A percentile compares a stretch with the other conserved stretches of the same genome.
These are phyloP conservation scores for Heliamphora exappendiculata DNA, from an alignment of 148 eudicot species.

Conservation along the genomic window DNA sequence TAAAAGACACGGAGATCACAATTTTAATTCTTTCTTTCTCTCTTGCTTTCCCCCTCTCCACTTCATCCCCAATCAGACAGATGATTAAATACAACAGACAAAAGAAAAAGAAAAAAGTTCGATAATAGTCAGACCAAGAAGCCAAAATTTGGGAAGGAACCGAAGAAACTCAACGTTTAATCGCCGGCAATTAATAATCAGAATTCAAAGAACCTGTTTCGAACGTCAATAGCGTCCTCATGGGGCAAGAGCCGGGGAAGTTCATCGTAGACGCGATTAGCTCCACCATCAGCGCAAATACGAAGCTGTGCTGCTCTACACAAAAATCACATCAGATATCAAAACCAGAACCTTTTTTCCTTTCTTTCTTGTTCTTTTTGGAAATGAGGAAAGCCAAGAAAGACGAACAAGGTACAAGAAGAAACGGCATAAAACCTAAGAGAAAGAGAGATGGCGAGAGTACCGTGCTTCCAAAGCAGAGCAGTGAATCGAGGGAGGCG, in stretches of 20 bases:
- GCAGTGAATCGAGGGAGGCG: conserved; percentile 77
- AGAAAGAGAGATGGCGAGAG: conserved; percentile 6
- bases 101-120: too few species aligned
- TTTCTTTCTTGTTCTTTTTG: too few species aligned
- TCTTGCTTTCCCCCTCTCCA: too few species aligned
- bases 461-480: conserved; percentile 79
- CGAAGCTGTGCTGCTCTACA: conserved; percentile 65
- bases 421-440: not conserved
- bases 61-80: not conserved
- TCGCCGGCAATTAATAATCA: not conserved
- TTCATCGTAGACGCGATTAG: conserved; percentile 70
- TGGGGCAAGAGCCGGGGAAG: conserved; percentile 58
- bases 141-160: not conserved
- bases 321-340: conserved; percentile 8
- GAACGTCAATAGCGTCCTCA: conserved; percentile 38
- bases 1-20: not conserved
- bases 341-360: not conserved
- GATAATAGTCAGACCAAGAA: not conserved
- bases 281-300: conserved; percentile 92
- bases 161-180: not conserved
- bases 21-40: not conserved
- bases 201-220: conserved; percentile 35
- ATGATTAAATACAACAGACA: not conserved
- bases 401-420: not conserved
- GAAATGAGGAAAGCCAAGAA: not conserved